Evolutionary conservation across 192 early-diverging fungal genomes (phyloP).

Genomic region (Kappamyces sp.): DNA sequence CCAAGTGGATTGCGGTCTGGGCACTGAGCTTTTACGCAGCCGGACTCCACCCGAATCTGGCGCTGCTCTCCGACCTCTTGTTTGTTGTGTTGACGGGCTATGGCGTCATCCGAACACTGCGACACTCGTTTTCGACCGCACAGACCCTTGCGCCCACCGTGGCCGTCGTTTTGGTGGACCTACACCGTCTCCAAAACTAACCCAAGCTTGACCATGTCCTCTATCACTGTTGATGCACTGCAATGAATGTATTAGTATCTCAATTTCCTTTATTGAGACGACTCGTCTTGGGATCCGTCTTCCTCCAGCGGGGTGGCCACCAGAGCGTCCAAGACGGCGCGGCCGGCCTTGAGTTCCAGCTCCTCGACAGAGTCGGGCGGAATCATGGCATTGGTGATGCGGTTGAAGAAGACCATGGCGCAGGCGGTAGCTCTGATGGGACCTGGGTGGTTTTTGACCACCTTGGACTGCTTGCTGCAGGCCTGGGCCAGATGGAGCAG

Average conservation of each 20-base stretch:
- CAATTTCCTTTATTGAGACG: not conserved
- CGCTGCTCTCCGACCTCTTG: conserved; percentile 17
- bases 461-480: conserved; percentile 30
- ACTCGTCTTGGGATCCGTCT: not conserved
- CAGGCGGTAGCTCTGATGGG: conserved; percentile 69
- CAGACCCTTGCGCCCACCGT: conserved; percentile 4
- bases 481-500: conserved; percentile 73
- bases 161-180: conserved; percentile 1
- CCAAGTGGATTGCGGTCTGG: conserved; percentile 18
- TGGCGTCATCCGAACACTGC: not conserved
- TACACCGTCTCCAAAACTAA: conserved; percentile 10
- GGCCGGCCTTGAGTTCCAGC: conserved; percentile 52
- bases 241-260: conserved; percentile 9
- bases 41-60: conserved; percentile 5
- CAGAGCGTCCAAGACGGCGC: conserved; percentile 60
- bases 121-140: conserved; percentile 1
- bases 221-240: not conserved
- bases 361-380: conserved; percentile 38
- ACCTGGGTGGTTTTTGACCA: conserved; percentile 12
- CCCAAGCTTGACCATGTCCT: not conserved
- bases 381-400: conserved; percentile 65
- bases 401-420: conserved; percentile 79
- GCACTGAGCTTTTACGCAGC: conserved; percentile 16
- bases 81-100: conserved; percentile 12
- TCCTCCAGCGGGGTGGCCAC: conserved; percentile 20